phyloP scores from a whole-genome alignment of 176 grass and related monocot species.

The Calamus simplicifolius region DNA sequence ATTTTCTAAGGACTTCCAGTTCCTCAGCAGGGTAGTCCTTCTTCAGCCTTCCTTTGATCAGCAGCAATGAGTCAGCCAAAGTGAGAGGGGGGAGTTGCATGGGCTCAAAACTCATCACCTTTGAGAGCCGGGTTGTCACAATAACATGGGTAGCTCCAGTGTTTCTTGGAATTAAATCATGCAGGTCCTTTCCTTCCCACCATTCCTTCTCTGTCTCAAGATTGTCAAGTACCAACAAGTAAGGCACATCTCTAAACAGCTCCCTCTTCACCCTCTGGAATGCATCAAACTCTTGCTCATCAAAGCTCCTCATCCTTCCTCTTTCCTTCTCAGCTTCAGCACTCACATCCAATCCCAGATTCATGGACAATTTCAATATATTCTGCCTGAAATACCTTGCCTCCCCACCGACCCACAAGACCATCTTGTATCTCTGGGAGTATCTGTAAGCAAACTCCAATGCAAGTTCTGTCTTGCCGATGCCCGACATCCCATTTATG shows the following conservation, averaged over 20 bases:
- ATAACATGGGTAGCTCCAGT: constrained; percentile 80
- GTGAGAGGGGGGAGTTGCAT: constrained; percentile 77
- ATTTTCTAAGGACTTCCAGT: constrained; percentile 63
- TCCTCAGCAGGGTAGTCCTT: constrained; percentile 71
- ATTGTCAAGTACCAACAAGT: constrained; percentile 92
- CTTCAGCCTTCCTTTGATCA: constrained; percentile 79
- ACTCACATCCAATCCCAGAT: constrained; percentile 73
- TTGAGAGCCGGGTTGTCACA: constrained; percentile 59
- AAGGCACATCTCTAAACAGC: constrained; percentile 86
- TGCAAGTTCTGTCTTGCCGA: constrained; percentile 86
- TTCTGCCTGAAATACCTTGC: constrained; percentile 81
- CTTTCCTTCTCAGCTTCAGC: constrained; percentile 90
- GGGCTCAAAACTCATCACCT: constrained; percentile 78
- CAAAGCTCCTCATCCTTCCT: constrained; percentile 81
- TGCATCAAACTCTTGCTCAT: constrained; percentile 90
- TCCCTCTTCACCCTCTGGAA: constrained; percentile 90
- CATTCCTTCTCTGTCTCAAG: constrained; percentile 90
- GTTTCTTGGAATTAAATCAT: constrained; percentile 93
- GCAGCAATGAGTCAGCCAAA: constrained; percentile 44
- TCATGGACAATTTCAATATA: constrained; percentile 76
- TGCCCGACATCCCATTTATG: constrained; percentile 68
- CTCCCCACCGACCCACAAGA: constrained; percentile 91
- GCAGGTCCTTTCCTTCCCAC: constrained; percentile 98
- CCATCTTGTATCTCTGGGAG: constrained; percentile 92
- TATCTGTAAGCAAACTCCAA: constrained; percentile 88